Base-by-base conservation (phyloP, 2,329 filamentous ascomycete species). In the Aspergillus clavatus region DNA sequence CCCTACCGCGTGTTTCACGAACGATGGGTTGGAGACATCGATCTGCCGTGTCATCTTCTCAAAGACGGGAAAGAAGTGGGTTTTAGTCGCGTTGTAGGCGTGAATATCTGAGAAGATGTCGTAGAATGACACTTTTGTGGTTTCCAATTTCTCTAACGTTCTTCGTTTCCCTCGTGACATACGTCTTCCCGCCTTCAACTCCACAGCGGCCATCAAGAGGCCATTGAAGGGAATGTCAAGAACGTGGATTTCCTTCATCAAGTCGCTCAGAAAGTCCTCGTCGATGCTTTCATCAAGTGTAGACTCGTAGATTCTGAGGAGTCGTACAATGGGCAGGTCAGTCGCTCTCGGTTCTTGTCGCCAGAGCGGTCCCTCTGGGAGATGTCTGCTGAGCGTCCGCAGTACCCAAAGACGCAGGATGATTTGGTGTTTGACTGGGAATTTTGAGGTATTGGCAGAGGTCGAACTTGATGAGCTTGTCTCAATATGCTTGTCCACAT, bases 391-490 rank as follows among this genome's bases (percentile, higher is more conserved):
- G 28, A 69, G 46, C 0, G 53, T 54, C 23, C 58, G 59, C 40
- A 68, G 48, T 22, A 50, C 42, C 66, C 66, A 69, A 10, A 69
- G 42, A 19, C 66, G 64, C 21, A 65, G 24, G 11, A 67, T 42
- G 5, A 68, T 58, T 19, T 55, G 57, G n/a, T 62, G 53, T n/a
- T 53, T 53, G 5, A 46, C 42, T 16, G 56, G 42, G 3, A 55
- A n/a, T 7, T 22, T 29, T 14, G 47, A 37, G 22, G 33, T 23
- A 18, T 5, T 24, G 4, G 12, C 39, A 4, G 10, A 5, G 2
- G 7, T 7, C 4, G 14, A 19, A 14, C 11, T 27, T 7, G 18
- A 11, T 10, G 23, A 18, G 7, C 19, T 11, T 23, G 33, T 23
- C 12, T 12, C 33, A 29, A 33, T 8, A 22, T 29, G 22, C 7